Evolutionary conservation across 257 asterid genomes (phyloP), one percentile per base, ranked within the genome.

Genomic region (Ajuga chamaepitys): DNA sequence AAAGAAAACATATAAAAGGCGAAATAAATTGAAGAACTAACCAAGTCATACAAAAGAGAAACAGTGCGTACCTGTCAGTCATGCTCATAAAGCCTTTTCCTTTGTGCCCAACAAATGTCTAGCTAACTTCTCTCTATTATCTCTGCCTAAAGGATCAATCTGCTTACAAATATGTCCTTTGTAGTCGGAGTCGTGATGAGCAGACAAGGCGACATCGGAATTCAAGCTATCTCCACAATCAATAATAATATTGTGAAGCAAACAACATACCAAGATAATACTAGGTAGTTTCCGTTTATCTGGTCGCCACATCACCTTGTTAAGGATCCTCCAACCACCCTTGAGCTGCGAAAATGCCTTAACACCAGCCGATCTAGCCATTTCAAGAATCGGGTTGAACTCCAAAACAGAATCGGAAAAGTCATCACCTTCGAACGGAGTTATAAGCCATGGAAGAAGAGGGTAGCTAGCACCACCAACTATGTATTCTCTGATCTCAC

Each of bases 301-400:
- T 0, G 99, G 99, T 58, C 97, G 71, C 97, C 99, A 88, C 97
- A 94, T 89, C 21, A 94, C 99, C 88, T 94, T 94, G 75, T 84
- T 88, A 9, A 94, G 92, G 54, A 90, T 94, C 78, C 97, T 88
- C 97, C 97, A 90, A 41, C 95, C 86, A 7, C 99, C 97, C 79
- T 94, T 94, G 71, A 94, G 78, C 64, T 69, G 83, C 0, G 84
- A 74, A 70, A 94, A 94, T 0, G 97, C 96, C 77, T 70, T 79
- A 11, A 69, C 81, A 13, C 89, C 92, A 20, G 81, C 77, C 8
- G 72, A 68, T 54, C 86, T 78, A 7, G 88, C 88, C 14, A 66
- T 73, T 74, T 82, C 95, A 40, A 88, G 88, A 67, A 30, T 56
- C 34, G 9, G 66, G 68, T 84, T 90, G 60, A 90, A 74, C 70